Conservation (phyloP, 2,329 filamentous ascomycete genomes). For the Pestalotiopsis sp. region DNA sequence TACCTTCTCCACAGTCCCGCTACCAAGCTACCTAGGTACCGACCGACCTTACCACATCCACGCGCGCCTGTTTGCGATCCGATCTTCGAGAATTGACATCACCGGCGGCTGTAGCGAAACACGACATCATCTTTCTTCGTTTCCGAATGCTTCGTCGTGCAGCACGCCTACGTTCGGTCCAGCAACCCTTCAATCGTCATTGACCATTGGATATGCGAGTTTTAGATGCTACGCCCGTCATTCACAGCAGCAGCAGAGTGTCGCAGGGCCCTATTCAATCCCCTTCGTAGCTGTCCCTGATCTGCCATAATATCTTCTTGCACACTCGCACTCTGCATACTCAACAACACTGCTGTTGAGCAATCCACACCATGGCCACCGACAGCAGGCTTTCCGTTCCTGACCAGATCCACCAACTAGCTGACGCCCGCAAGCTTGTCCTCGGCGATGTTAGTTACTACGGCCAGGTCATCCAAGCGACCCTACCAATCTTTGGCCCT, state of each 20-base stretch:
- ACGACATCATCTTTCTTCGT: neutral
- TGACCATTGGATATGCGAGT: neutral
- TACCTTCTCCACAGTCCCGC: neutral
- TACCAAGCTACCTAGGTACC: neutral
- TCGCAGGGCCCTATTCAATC: neutral
- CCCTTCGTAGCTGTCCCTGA: neutral
- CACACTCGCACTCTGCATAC: neutral
- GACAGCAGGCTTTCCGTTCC: slow-evolving; percentile 56
- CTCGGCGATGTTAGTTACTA: slow-evolving; percentile 87
- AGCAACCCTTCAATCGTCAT: neutral
- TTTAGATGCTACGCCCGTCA: neutral
- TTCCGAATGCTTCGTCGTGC: neutral
- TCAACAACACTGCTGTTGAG: neutral
- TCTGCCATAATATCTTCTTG: neutral
- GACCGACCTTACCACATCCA: neutral
- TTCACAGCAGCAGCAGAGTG: neutral
- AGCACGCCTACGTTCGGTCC: neutral
- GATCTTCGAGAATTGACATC: slow-evolving; percentile 24
- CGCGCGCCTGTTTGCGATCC: neutral
- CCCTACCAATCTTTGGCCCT: slow-evolving; percentile 86
- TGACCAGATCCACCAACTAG: slow-evolving; percentile 83
- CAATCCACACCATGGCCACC: slow-evolving; percentile 48
- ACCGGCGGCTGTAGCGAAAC: slow-evolving; percentile 17
- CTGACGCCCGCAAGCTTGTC: slow-evolving; percentile 86
- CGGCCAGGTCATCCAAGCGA: slow-evolving; percentile 85